These are phyloP conservation scores for Butyriboletus appendiculatus DNA, from an alignment of 1,284 basidiomycete species.

Conservation along the genomic window DNA sequence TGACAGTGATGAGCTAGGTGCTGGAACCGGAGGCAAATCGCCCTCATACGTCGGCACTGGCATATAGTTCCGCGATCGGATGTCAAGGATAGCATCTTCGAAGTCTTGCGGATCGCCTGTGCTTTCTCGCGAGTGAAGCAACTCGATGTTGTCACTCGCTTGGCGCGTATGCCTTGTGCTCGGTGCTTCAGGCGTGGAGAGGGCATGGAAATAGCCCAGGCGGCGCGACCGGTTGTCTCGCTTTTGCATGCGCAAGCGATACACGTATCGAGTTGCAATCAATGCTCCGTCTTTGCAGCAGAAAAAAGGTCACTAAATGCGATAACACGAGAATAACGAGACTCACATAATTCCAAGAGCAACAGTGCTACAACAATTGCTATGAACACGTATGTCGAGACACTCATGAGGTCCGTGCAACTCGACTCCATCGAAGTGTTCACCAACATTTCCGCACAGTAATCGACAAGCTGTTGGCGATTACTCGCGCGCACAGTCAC, in stretches of 20 bases:
- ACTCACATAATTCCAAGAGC: conserved; percentile 55
- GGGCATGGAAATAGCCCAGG: conserved; percentile 35
- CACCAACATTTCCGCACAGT: conserved; percentile 48
- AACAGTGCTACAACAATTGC: conserved; percentile 48
- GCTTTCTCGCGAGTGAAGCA: conserved; percentile 25
- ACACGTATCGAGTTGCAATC: conserved; percentile 60
- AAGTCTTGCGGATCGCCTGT: conserved; percentile 11
- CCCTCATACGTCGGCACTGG: conserved; percentile 23
- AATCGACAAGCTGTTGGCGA: conserved; percentile 40
- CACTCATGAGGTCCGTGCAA: conserved; percentile 44
- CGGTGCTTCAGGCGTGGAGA: conserved; percentile 23
- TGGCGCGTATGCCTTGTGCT: conserved; percentile 23
- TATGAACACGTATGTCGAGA: conserved; percentile 48
- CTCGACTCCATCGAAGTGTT: conserved; percentile 43
- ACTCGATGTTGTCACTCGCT: conserved; percentile 32
- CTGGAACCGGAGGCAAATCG: conserved; percentile 10
- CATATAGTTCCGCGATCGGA: conserved; percentile 18
- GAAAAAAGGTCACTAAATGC: background rate
- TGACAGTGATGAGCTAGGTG: conserved; percentile 5
- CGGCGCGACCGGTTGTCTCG: conserved; percentile 32
- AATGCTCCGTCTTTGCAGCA: conserved; percentile 50
- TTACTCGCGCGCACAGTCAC: conserved; percentile 49
- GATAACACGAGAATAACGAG: background rate
- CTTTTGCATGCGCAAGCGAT: conserved; percentile 56
- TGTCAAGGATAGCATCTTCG: conserved; percentile 28